Base-by-base conservation (phyloP, 2,329 filamentous ascomycete genomes). In the Aschersonia sp. region DNA sequence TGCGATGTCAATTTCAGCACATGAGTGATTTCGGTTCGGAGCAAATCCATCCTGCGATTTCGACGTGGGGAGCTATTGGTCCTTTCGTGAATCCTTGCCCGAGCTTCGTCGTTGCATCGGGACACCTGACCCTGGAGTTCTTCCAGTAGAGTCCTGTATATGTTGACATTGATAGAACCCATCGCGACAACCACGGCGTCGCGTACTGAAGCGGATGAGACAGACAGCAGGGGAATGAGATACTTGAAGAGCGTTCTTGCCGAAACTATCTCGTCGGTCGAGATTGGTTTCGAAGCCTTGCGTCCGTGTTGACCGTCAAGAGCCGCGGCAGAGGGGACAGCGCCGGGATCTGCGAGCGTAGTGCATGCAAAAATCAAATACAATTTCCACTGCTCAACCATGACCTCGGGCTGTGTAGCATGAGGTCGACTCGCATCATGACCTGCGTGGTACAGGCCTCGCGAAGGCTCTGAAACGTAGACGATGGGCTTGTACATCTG, bases 321-420 rank as follows among this genome's bases (percentile, higher is more conserved):
- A 4, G 63, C 53, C 1, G 60, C 53, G 14, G 48, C 59, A 37
- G 54, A 49, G 11, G 58, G 60, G 29, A 73, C 72, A 48, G 71
- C 79, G 8, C 87, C 87, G 8, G 87, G 77, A 54, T 92, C 92
- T 39, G 86, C 89, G 48, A 98, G 72, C 0, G 92, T 97, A 8
- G 90, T 95, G 65, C 94, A 98, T 8, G 90, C 92, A 67, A 98
- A 95, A 48, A 95, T 89, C 30, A 98, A 73, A 62, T 97, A 97
- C 2, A 97, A 71, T 64, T 95, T 97, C 90, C 90, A 98, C 61
- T 98, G 92, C 63, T 97, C 94, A 49, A 98, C 80, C 49, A 95
- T 73, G 29, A 94, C 80, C 56, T 94, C 88, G 0, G 89, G 85
- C 14, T 88, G 84, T 1, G 83, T 82, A 3, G 79, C 83, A 49